Evolutionary conservation across 768 basidiomycete species (phyloP).

Genomic region (Tylopilus felleus): DNA sequence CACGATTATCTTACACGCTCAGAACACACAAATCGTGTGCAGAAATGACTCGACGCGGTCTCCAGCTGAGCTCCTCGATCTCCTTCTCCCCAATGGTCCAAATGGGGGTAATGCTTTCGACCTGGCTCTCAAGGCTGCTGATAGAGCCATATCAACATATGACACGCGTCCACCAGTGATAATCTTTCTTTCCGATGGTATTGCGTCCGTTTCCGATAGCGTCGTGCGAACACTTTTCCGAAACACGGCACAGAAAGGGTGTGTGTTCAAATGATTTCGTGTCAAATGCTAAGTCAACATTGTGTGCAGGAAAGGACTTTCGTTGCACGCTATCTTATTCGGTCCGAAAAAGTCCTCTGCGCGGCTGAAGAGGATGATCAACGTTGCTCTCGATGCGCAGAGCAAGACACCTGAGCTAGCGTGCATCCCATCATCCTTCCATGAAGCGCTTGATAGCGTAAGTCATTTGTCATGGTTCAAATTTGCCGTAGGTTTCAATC

Average conservation of each 20-base stretch:
- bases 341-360: slow-evolving; percentile 32
- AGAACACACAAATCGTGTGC: slow-evolving; percentile 24
- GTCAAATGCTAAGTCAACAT: neutral
- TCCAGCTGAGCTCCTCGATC: slow-evolving; percentile 42
- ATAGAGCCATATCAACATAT: slow-evolving; percentile 35
- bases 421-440: slow-evolving; percentile 42
- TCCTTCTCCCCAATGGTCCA: slow-evolving; percentile 34
- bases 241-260: slow-evolving; percentile 41
- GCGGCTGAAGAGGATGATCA: slow-evolving; percentile 43
- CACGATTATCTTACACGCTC: slow-evolving; percentile 48
- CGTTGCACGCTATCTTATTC: slow-evolving; percentile 57
- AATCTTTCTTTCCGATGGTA: slow-evolving; percentile 57
- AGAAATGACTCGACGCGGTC: slow-evolving; percentile 43
- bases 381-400: slow-evolving; percentile 47
- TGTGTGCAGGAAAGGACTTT: slow-evolving; percentile 45
- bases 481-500: neutral
- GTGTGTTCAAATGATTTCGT: neutral
- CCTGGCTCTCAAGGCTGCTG: slow-evolving; percentile 38
- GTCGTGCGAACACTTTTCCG: slow-evolving; percentile 37
- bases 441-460: slow-evolving; percentile 50
- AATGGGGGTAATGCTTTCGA: slow-evolving; percentile 43
- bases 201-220: slow-evolving; percentile 36
- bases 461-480: slow-evolving; percentile 3
- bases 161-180: slow-evolving; percentile 46
- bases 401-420: slow-evolving; percentile 26